Percentiles rank a stretch among this genome's conserved stretches.
Conservation (phyloP, 352 stramenopile species). For the Globisporangium solare region DNA sequence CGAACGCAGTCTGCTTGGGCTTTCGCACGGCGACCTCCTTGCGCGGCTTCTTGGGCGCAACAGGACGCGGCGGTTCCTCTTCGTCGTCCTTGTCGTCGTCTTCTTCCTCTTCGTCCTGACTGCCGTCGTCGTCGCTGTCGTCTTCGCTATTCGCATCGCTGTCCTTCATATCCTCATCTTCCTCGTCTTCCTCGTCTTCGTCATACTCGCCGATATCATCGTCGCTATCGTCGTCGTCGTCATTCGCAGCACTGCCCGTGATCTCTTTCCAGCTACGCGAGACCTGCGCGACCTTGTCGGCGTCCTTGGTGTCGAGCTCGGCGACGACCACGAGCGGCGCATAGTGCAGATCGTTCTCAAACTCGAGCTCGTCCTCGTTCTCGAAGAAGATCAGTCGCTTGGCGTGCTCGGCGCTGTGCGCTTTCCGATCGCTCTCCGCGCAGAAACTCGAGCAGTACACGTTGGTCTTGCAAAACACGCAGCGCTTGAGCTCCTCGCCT, state of each 20-base stretch:
- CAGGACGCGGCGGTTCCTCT: neutral
- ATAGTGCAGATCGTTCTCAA: slow-evolving; percentile 65
- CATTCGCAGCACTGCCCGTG: neutral
- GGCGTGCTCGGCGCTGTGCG: slow-evolving; percentile 62
- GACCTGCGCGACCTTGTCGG: slow-evolving; percentile 26
- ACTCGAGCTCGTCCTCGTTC: slow-evolving; percentile 48
- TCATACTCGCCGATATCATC: slow-evolving; percentile 5
- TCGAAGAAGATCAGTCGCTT: slow-evolving; percentile 62
- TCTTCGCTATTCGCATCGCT: slow-evolving; percentile 9
- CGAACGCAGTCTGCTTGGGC: slow-evolving; percentile 20
- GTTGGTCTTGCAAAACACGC: slow-evolving; percentile 73
- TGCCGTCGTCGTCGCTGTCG: slow-evolving; percentile 15
- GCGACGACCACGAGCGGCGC: slow-evolving; percentile 32
- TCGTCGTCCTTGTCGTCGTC: slow-evolving; percentile 18
- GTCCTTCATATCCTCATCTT: slow-evolving; percentile 2
- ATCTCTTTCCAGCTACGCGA: slow-evolving; percentile 44
- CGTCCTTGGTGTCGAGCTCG: slow-evolving; percentile 23
- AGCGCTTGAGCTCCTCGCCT: slow-evolving; percentile 46
- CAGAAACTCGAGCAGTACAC: slow-evolving; percentile 70
- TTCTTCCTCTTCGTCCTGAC: slow-evolving; percentile 21
- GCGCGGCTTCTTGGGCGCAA: slow-evolving; percentile 6
- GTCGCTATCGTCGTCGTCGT: neutral
- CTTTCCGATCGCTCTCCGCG: slow-evolving; percentile 26
- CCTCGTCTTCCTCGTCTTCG: slow-evolving; percentile 10
- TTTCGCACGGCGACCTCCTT: slow-evolving; percentile 4